These are phyloP conservation scores for Rhizopus stolonifer DNA, from an alignment of 371 early-diverging fungal genomes.

Conservation along the genomic window DNA sequence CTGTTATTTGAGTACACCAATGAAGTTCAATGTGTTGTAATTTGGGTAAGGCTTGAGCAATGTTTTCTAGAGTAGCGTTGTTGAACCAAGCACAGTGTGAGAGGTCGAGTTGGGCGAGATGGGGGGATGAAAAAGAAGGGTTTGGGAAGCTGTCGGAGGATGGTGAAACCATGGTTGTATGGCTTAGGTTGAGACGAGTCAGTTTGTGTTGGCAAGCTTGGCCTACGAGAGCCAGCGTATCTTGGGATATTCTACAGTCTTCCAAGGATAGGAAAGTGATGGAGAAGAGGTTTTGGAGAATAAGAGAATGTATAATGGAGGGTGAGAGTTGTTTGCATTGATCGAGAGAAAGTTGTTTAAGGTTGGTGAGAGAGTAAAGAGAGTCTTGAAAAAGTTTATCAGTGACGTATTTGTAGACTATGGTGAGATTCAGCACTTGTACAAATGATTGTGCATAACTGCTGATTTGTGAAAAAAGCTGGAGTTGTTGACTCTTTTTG, in stretches of 20 bases:
- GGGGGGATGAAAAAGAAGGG: background rate
- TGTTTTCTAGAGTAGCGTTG: constrained; percentile 22
- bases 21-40: constrained; percentile 20
- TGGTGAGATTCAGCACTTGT: constrained; percentile 18
- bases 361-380: background rate
- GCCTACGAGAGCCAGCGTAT: constrained; percentile 25
- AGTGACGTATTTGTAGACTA: constrained; percentile 14
- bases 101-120: constrained; percentile 19
- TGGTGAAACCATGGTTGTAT: constrained; percentile 38
- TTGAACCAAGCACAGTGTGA: constrained; percentile 40
- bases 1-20: constrained; percentile 30
- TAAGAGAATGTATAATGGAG: constrained; percentile 7
- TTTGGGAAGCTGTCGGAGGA: constrained; percentile 21
- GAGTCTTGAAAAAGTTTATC: background rate
- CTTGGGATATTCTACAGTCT: constrained; percentile 22
- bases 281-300: constrained; percentile 7
- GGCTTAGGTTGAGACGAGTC: constrained; percentile 23
- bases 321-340: constrained; percentile 20
- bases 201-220: constrained; percentile 11
- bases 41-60: constrained; percentile 23
- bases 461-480: constrained; percentile 7
- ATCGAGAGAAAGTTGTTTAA: constrained; percentile 14
- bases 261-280: constrained; percentile 16
- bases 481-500: constrained; percentile 6
- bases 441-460: constrained; percentile 4